These are phyloP conservation scores for Nemania abortiva DNA, from an alignment of 2,329 filamentous ascomycete species.

Conservation along the genomic window DNA sequence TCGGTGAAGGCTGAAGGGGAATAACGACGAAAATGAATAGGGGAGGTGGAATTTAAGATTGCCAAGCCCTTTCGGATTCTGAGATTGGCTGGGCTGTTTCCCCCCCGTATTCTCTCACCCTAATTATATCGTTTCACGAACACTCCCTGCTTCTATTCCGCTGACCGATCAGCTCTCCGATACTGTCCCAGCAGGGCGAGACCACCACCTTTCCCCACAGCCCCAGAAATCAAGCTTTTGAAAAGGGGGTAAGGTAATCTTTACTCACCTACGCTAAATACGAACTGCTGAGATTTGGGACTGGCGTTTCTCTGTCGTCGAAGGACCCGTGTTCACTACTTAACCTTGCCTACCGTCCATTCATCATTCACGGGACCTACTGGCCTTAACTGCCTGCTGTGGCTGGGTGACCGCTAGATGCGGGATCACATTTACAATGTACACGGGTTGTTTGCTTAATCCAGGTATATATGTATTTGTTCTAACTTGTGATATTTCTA, in stretches of 20 bases:
- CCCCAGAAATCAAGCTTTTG: constrained; percentile 49
- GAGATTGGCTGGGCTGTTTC: background rate
- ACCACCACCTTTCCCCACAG: constrained; percentile 43
- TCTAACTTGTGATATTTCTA: background rate
- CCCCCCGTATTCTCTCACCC: background rate
- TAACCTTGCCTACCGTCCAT: background rate
- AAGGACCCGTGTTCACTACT: background rate
- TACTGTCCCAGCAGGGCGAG: constrained; percentile 39
- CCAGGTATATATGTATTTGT: background rate
- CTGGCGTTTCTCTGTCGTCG: too few relatives aligned
- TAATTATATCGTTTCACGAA: constrained; percentile 1
- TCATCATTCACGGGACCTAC: background rate
- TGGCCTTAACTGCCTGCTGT: background rate
- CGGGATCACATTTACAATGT: background rate
- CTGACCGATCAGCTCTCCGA: constrained; percentile 29
- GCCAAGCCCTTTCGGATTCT: background rate
- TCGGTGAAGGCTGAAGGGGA: background rate
- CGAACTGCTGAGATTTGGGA: constrained; percentile 13
- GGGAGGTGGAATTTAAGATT: constrained; percentile 1
- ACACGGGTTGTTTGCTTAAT: background rate
- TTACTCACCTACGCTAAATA: constrained; percentile 18
- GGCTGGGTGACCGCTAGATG: background rate
- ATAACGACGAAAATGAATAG: background rate
- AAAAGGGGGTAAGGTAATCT: constrained; percentile 22
- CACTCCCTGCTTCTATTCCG: constrained; percentile 18